Evolutionary conservation across 164 flowering plant genomes (phyloP), one percentile per base, ranked within the genome.

Genomic region (Sextonia rubra): DNA sequence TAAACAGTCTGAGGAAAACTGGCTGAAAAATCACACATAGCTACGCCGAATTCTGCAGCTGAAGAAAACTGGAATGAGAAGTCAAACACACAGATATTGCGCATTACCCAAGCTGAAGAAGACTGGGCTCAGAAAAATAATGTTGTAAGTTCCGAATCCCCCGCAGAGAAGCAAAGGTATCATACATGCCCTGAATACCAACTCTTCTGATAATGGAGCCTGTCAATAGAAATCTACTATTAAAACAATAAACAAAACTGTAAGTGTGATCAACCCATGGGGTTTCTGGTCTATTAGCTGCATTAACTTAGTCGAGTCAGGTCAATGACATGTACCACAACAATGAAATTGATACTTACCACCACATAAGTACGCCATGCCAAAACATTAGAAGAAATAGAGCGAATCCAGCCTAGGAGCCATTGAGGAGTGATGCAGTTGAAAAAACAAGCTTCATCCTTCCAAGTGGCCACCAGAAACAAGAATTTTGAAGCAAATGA

Each of bases 141-240:
- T 76, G 56, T 20, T 83, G 75, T 81, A 80, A 44, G 80, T 76
- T 72, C 73, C 78, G 71, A 90, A 89, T 78, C 97, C 97, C 75
- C 92, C 99, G 79, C 95, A 95, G 18, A 91, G 89, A 80, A 95
- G 98, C 78, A 95, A 74, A 30, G 99, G 95, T 73, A 91, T 85
- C 94, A 95, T 93, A 74, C 98, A 95, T 64, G 97, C 98, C 81
- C 98, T 83, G 76, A 96, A 96, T 61, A 96, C 98, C 87, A 91
- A 69, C 82, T 96, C 99, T 80, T 93, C 99, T 11, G 95, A 91
- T 25, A 93, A 22, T 60, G 99, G 99, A 17, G 97, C 97, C 98
- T 96, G 88, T 76, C 32, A 76, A 68, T 20, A 58, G 73, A 74
- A 64, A 5, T 37, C 8, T 37, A 37, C 44, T 0, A 37, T 7